phyloP scores from a whole-genome alignment of 192 early-diverging fungal species.

The Backusella morwellensis region DNA sequence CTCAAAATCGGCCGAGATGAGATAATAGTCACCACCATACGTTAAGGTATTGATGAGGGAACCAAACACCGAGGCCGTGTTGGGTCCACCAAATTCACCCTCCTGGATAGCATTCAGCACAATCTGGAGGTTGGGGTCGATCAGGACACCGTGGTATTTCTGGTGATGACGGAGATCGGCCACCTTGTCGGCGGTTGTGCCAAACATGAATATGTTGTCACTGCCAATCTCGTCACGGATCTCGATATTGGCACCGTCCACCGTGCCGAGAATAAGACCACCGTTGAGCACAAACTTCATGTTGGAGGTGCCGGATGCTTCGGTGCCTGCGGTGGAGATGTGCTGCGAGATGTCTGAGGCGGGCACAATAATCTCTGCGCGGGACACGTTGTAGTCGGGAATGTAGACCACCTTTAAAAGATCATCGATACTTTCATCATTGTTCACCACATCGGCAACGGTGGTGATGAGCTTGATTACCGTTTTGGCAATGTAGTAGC shows the following conservation, averaged over 20 bases:
- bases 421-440: constrained; percentile 79
- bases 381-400: constrained; percentile 97
- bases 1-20: constrained; percentile 85
- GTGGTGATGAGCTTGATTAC: constrained; percentile 99
- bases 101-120: constrained; percentile 81
- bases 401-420: constrained; percentile 95
- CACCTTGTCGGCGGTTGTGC: constrained; percentile 84
- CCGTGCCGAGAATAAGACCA: constrained; percentile 94
- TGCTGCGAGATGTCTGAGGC: constrained; percentile 99
- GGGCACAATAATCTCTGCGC: constrained; percentile 94
- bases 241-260: constrained; percentile 98
- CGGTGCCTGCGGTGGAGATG: constrained; percentile 98
- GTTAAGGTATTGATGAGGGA: constrained; percentile 79
- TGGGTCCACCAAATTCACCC: constrained; percentile 67
- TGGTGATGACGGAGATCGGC: constrained; percentile 93
- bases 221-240: constrained; percentile 96
- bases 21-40: constrained; percentile 85
- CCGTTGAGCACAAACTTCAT: constrained; percentile 99
- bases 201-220: constrained; percentile 98
- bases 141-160: constrained; percentile 71
- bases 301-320: constrained; percentile 98
- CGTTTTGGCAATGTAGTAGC: constrained; percentile 98
- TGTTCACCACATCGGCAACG: constrained; percentile 87
- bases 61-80: constrained; percentile 61
- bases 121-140: constrained; percentile 77